Conservation (phyloP, 2,329 filamentous ascomycete genomes). For the Epichloe sibirici region DNA sequence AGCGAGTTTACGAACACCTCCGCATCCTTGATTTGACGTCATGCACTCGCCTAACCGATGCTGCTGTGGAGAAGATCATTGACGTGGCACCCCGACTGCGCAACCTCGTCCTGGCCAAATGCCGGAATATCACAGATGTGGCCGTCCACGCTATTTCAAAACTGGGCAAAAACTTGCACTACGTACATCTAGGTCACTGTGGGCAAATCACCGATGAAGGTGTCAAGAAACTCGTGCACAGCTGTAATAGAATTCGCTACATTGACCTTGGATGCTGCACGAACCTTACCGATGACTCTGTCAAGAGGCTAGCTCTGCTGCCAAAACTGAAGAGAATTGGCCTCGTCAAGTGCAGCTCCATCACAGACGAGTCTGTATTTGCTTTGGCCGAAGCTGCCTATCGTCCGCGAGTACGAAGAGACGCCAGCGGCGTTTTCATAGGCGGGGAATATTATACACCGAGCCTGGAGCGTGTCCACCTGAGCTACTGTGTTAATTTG, state of each 20-base stretch:
- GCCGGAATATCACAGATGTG: constrained; percentile 79
- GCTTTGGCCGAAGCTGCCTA: constrained; percentile 64
- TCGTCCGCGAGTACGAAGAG: constrained; percentile 35
- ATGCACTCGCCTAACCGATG: constrained; percentile 72
- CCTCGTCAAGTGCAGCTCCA: constrained; percentile 81
- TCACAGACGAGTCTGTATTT: constrained; percentile 81
- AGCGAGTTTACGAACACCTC: constrained; percentile 64
- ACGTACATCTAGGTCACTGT: constrained; percentile 91
- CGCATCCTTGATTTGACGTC: constrained; percentile 90
- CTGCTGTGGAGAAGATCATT: constrained; percentile 80
- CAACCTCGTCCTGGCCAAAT: constrained; percentile 91
- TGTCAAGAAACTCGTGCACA: constrained; percentile 70
- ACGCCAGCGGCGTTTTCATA: constrained; percentile 33
- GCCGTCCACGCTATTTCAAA: constrained; percentile 78
- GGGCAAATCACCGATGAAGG: constrained; percentile 80
- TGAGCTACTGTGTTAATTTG: constrained; percentile 85
- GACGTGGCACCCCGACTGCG: constrained; percentile 74
- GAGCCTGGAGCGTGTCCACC: constrained; percentile 83
- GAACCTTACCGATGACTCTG: constrained; percentile 76
- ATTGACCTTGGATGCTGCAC: constrained; percentile 95
- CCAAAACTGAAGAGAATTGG: constrained; percentile 93
- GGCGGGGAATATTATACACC: constrained; percentile 42
- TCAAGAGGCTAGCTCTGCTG: constrained; percentile 69
- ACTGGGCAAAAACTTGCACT: constrained; percentile 91
- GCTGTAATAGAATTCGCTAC: constrained; percentile 88